Evolutionary conservation across 257 asterid genomes (phyloP), one percentile per base, ranked within the genome.

Genomic region (Ligustrum vulgare): DNA sequence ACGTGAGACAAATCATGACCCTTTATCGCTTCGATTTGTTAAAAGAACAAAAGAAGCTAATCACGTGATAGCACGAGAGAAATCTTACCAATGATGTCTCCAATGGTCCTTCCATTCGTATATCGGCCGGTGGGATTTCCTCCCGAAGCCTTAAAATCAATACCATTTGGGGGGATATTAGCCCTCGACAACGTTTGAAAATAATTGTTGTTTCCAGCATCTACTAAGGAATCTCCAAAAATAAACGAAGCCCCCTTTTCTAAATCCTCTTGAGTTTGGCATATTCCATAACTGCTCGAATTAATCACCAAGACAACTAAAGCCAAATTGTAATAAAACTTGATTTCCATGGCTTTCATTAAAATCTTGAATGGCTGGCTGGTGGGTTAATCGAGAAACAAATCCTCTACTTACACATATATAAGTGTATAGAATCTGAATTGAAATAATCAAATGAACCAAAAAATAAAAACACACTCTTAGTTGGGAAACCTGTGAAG

Each of bases 51-150:
- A 23, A n/a, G 35, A 16, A 77, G 31, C 3, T 20, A 2, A 13
- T 5, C 22, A 2, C 16, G 45, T 0, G 15, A 39, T 39, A 39
- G 2, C 15, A 2, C 3, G 12, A 41, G 47, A 3, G 39, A 56
- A 10, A 47, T 16, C 86, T 41, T 86, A 94, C 98, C 98, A 3
- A 92, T 84, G 51, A 94, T 87, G 75, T 94, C 98, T 22, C 90
- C 99, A 0, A 94, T 94, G 76, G 98, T 94, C 79, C 94, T 85
- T 54, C 99, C 99, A 16, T 94, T 94, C 0, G 99, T 94, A 63
- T 56, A 92, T 4, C 98, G 86, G 16, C 98, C 99, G 0, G 99
- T 94, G 0, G 99, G 99, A 23, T 33, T 83, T 13, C 99, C 99
- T 5, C 94, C 93, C 0, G 97, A 86, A 47, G 98, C 88, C 51